Evolutionary conservation across 345 rosid genomes (phyloP).

Genomic region (Populus alba): DNA sequence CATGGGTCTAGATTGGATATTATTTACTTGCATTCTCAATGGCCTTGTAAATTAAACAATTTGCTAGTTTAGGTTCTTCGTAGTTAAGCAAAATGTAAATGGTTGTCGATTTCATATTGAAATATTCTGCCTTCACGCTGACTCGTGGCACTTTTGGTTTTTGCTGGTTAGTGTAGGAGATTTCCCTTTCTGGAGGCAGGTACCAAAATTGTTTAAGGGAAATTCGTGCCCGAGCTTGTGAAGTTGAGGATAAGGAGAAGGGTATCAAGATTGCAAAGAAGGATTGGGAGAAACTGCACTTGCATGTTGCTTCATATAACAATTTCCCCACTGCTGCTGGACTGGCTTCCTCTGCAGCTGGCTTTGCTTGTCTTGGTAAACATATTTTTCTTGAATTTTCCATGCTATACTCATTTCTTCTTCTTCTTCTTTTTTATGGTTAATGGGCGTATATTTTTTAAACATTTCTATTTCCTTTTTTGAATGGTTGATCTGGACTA

Average conservation of each 20-base stretch:
- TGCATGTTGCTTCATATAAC: slow-evolving; percentile 88
- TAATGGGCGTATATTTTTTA: neutral
- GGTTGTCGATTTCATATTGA: neutral
- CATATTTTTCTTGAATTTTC: neutral
- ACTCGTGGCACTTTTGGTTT: slow-evolving; percentile 22
- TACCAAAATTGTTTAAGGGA: slow-evolving; percentile 86
- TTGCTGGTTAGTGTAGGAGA: slow-evolving; percentile 66
- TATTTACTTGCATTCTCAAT: neutral
- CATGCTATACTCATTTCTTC: neutral
- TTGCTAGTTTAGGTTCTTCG: neutral
- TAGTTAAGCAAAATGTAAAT: neutral
- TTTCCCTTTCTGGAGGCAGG: slow-evolving; percentile 87
- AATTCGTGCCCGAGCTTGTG: slow-evolving; percentile 71
- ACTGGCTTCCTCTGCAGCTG: slow-evolving; percentile 98
- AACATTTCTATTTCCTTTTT: neutral
- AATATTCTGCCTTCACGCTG: neutral
- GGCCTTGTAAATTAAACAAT: neutral
- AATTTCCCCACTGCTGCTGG: slow-evolving; percentile 99
- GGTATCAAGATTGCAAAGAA: slow-evolving; percentile 71
- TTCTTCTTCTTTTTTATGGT: neutral
- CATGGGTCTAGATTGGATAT: neutral
- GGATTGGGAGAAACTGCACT: slow-evolving; percentile 80
- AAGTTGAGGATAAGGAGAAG: slow-evolving; percentile 74
- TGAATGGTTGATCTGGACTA: neutral
- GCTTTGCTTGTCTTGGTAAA: slow-evolving; percentile 94